Conservation (phyloP, 768 basidiomycete species). For the Psilocybe cyanescens region DNA sequence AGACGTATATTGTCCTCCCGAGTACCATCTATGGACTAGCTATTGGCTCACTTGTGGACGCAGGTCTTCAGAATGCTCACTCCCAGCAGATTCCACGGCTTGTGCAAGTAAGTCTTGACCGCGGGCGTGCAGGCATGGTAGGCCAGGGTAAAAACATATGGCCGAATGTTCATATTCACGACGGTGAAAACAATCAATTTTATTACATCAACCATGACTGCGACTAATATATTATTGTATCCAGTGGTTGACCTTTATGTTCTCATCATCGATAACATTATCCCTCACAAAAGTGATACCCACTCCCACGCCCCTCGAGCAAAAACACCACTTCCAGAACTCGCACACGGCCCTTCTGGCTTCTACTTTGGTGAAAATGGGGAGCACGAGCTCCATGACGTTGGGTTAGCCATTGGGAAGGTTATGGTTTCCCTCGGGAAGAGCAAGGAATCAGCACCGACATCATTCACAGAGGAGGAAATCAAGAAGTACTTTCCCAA, state of each 20-base stretch:
- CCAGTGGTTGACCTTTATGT: conserved; percentile 51
- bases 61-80: conserved; percentile 49
- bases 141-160: conserved; percentile 64
- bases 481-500: conserved; percentile 39
- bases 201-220: background rate
- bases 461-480: conserved; percentile 47
- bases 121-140: conserved; percentile 54
- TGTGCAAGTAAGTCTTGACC: conserved; percentile 40
- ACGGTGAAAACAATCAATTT: conserved; percentile 34
- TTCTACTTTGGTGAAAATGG: conserved; percentile 56
- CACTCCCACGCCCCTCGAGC: conserved; percentile 21
- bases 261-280: conserved; percentile 42
- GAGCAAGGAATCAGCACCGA: conserved; percentile 41
- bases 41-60: conserved; percentile 48
- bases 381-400: conserved; percentile 42
- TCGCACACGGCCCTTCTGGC: conserved; percentile 47
- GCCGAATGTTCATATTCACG: conserved; percentile 58
- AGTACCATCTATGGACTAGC: conserved; percentile 58
- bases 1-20: conserved; percentile 56
- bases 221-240: background rate
- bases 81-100: conserved; percentile 55
- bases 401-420: conserved; percentile 40
- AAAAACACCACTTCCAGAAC: conserved; percentile 21
- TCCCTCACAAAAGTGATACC: conserved; percentile 6
- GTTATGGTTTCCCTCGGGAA: conserved; percentile 37